Evolutionary conservation across 768 basidiomycete genomes (phyloP).

Genomic region (Suillus variegatus): DNA sequence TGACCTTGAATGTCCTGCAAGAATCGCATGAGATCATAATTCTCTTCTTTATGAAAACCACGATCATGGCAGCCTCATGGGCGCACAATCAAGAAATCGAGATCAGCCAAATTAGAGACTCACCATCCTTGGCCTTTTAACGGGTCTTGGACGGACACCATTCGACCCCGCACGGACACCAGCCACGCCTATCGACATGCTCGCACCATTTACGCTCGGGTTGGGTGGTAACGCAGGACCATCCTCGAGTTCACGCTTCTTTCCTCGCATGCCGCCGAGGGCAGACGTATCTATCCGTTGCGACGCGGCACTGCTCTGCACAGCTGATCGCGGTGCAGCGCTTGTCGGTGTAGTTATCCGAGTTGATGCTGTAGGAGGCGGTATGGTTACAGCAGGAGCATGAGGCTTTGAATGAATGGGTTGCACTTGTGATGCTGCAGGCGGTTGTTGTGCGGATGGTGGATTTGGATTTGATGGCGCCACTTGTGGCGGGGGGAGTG

Average conservation of each 20-base stretch:
- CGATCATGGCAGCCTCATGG: not conserved
- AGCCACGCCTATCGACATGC: conserved; percentile 32
- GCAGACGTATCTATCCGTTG: conserved; percentile 18
- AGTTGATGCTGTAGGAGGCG: conserved; percentile 27
- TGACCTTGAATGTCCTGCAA: conserved; percentile 65
- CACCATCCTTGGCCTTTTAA: conserved; percentile 79
- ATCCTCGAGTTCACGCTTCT: conserved; percentile 36
- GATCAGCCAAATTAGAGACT: conserved; percentile 25
- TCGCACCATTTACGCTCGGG: conserved; percentile 26
- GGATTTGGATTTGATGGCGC: conserved; percentile 25
- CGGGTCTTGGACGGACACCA: conserved; percentile 62
- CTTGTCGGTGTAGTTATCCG: conserved; percentile 34
- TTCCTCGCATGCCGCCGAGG: conserved; percentile 26
- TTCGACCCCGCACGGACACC: conserved; percentile 61
- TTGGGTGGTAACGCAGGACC: conserved; percentile 22
- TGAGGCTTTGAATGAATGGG: conserved; percentile 26
- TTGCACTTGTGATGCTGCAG: conserved; percentile 15
- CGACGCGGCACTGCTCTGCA: conserved; percentile 25
- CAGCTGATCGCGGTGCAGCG: conserved; percentile 31
- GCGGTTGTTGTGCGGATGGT: conserved; percentile 25
- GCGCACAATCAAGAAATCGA: not conserved
- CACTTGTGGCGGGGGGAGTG: conserved; percentile 37
- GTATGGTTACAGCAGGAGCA: conserved; percentile 34
- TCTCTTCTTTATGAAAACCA: conserved; percentile 1
- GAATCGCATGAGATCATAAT: conserved; percentile 5